Evolutionary conservation across 2,329 filamentous ascomycete genomes (phyloP), one percentile per base, ranked within the genome.

Genomic region (Microdochium bolleyi): DNA sequence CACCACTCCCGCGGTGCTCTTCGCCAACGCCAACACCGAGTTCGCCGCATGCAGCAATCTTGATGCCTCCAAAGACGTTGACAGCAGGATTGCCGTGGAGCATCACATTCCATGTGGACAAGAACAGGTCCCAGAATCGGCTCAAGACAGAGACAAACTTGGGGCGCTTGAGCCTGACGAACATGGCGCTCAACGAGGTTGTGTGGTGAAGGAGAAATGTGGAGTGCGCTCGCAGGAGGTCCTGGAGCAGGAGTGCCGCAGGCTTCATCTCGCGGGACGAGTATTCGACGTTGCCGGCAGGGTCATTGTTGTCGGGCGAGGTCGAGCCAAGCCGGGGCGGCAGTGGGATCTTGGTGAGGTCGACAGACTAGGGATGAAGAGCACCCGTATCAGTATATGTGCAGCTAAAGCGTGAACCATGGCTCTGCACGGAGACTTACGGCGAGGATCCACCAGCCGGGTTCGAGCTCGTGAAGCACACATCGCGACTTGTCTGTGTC

Each of bases 11-110:
- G 67, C 91, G 87, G 52, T 96, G 89, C 71, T 97, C 94, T 67
- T 97, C 94, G 19, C 94, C 94, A 1, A 97, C 94, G 0, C 94
- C 94, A 48, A 96, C 82, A 16, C 94, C 94, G 24, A 97, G 80
- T 70, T 97, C 92, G 19, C 94, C 92, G 32, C 89, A 91, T 7
- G 87, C 89, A 13, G 92, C 89, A 30, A 99, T 77, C 67, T 95
- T 96, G 64, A 96, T 83, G 5, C 89, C 91, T 11, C 86, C 83
- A 62, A 90, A 91, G 4, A 95, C 76, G 57, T 86, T 85, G 1
- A 87, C 82, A 2, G 86, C 84, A 0, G 94, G 94, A 61, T 95
- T 96, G 9, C 91, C 92, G 64, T 92, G 89, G 44, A 99, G 77
- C 58, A 96, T 79, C 13, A 97, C 87, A 60, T 92, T 90, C 94